These are phyloP conservation scores for Penicillium mononematosum DNA, from an alignment of 495 filamentous ascomycete species.

Conservation along the genomic window DNA sequence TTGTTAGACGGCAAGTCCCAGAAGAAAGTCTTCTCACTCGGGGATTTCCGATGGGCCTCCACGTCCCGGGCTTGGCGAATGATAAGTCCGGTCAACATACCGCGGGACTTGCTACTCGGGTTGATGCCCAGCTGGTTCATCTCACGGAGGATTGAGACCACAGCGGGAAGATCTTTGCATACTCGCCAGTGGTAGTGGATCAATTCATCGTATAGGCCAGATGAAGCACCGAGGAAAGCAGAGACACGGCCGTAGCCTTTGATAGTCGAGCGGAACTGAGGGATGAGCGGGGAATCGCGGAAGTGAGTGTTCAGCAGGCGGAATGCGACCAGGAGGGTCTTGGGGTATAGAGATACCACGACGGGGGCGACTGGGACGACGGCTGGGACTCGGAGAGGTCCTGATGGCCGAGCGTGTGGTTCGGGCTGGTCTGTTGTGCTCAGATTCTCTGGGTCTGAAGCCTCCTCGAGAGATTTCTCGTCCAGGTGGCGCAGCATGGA, in stretches of 20 bases:
- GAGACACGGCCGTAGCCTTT: slow-evolving; percentile 68
- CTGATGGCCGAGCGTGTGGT: neutral
- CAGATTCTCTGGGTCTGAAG: neutral
- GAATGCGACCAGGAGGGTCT: slow-evolving; percentile 61
- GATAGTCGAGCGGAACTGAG: slow-evolving; percentile 65
- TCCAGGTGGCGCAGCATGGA: slow-evolving; percentile 52
- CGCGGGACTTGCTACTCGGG: slow-evolving; percentile 55
- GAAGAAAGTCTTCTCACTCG: slow-evolving; percentile 24
- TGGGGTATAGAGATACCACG: slow-evolving; percentile 66
- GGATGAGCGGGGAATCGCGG: slow-evolving; percentile 57
- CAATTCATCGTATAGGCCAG: slow-evolving; percentile 72
- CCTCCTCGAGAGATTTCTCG: slow-evolving; percentile 12
- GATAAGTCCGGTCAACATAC: slow-evolving; percentile 44
- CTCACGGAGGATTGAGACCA: slow-evolving; percentile 65
- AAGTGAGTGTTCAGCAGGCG: slow-evolving; percentile 62
- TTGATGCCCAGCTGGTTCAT: slow-evolving; percentile 73
- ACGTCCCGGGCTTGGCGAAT: slow-evolving; percentile 26
- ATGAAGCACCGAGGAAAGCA: slow-evolving; percentile 70
- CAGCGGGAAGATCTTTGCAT: slow-evolving; percentile 58
- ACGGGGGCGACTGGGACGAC: slow-evolving; percentile 50
- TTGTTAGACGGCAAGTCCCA: slow-evolving; percentile 43
- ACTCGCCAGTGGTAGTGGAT: slow-evolving; percentile 62
- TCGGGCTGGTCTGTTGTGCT: neutral
- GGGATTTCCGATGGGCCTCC: slow-evolving; percentile 6
- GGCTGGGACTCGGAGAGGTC: slow-evolving; percentile 30